Evolutionary conservation across 2,329 filamentous ascomycete species (phyloP).

Genomic region (Microdochium nivale): DNA sequence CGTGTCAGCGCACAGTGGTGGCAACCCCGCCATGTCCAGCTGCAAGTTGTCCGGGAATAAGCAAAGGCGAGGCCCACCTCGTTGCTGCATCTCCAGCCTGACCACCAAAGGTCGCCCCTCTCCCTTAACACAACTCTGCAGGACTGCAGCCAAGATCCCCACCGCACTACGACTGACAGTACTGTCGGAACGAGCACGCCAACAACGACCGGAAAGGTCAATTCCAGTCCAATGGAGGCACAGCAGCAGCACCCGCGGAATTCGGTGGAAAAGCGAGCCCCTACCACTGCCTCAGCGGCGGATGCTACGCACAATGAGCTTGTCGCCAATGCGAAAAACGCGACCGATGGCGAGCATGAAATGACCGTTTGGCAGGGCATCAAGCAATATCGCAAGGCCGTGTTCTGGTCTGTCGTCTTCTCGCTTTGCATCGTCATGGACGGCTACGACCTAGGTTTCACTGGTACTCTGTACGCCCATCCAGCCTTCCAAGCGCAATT

Average conservation of each 20-base stretch:
- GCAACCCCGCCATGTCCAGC: background rate
- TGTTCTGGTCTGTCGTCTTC: conserved; percentile 11
- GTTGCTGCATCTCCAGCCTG: background rate
- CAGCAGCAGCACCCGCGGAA: background rate
- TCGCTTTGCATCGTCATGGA: conserved; percentile 13
- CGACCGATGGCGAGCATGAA: background rate
- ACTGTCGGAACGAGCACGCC: background rate
- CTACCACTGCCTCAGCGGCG: background rate
- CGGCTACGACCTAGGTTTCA: conserved; percentile 26
- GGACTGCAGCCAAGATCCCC: background rate
- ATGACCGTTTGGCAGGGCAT: conserved; percentile 1
- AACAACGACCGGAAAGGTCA: background rate
- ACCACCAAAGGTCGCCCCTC: background rate
- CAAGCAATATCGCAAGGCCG: background rate
- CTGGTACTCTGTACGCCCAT: conserved; percentile 24
- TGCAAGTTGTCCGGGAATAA: background rate
- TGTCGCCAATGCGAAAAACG: background rate
- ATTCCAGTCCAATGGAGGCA: background rate
- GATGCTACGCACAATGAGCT: background rate
- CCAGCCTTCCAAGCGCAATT: conserved; percentile 17
- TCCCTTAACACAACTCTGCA: background rate
- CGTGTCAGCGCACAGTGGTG: background rate
- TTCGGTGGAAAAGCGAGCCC: background rate
- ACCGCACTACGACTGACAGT: background rate
- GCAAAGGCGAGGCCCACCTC: background rate